A percentile compares a stretch with the other conserved stretches of the same genome.
phyloP scores from a whole-genome alignment of 202 grass and related monocot genomes.

The Bolboschoenoplectus hybrid region DNA sequence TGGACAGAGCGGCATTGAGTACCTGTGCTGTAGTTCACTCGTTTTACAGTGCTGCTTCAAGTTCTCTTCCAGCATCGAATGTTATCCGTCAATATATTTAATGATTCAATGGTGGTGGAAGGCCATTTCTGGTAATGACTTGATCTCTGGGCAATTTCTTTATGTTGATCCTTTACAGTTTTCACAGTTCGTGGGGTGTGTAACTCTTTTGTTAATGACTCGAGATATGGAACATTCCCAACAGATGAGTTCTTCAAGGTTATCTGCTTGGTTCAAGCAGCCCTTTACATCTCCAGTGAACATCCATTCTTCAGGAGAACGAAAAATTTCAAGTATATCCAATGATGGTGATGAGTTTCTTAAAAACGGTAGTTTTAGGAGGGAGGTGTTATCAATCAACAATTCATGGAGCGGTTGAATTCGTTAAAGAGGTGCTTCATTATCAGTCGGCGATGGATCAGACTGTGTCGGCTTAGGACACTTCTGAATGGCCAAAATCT shows the following conservation, averaged over 20 bases:
- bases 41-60: too few relatives aligned
- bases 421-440: background rate
- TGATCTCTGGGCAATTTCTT: too few relatives aligned
- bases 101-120: too few relatives aligned
- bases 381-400: background rate
- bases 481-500: background rate
- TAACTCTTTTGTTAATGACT: constrained; percentile 10
- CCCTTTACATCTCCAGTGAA: background rate
- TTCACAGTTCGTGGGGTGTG: background rate
- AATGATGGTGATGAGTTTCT: background rate
- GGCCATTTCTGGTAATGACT: too few relatives aligned
- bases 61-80: too few relatives aligned
- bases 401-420: background rate
- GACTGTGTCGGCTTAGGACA: constrained; percentile 18
- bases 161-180: too few relatives aligned
- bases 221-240: background rate
- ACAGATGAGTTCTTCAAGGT: background rate
- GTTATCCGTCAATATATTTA: too few relatives aligned
- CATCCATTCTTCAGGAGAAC: constrained; percentile 24
- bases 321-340: background rate
- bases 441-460: background rate
- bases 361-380: constrained; percentile 10
- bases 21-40: too few relatives aligned
- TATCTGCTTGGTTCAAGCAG: background rate
- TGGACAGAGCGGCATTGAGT: too few relatives aligned